Evolutionary conservation across 495 filamentous ascomycete species (phyloP).

Genomic region (Aspergillus funiculosus): DNA sequence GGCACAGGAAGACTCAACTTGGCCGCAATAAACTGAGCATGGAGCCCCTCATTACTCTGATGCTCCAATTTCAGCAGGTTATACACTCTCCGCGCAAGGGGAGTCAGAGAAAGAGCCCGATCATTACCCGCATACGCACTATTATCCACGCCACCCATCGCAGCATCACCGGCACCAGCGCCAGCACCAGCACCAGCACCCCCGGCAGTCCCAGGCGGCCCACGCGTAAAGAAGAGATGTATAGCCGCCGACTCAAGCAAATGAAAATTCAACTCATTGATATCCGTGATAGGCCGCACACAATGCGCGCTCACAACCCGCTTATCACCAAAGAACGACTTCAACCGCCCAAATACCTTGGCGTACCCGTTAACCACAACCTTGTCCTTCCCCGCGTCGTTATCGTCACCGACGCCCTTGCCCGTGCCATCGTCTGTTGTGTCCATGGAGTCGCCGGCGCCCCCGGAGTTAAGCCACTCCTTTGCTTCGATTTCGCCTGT

Average conservation of each 20-base stretch:
- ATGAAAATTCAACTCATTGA: slow-evolving; percentile 88
- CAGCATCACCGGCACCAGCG: slow-evolving; percentile 29
- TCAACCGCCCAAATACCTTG: slow-evolving; percentile 73
- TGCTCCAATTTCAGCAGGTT: slow-evolving; percentile 54
- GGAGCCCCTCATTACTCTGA: slow-evolving; percentile 72
- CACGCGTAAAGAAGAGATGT: slow-evolving; percentile 81
- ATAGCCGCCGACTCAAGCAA: slow-evolving; percentile 81
- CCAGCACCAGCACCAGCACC: slow-evolving; percentile 23
- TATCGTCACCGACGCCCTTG: slow-evolving; percentile 20
- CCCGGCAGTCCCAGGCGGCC: slow-evolving; percentile 46
- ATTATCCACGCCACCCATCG: slow-evolving; percentile 39
- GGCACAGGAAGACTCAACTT: slow-evolving; percentile 54
- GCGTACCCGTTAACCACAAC: slow-evolving; percentile 67
- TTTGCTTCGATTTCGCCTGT: slow-evolving; percentile 90
- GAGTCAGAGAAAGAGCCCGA: slow-evolving; percentile 44
- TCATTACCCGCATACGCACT: slow-evolving; percentile 18
- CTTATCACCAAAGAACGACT: slow-evolving; percentile 65
- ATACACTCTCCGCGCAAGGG: slow-evolving; percentile 60
- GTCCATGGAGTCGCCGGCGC: slow-evolving; percentile 46
- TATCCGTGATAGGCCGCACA: slow-evolving; percentile 70
- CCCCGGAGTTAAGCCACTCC: slow-evolving; percentile 76
- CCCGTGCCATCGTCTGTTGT: slow-evolving; percentile 27
- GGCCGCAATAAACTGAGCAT: slow-evolving; percentile 66
- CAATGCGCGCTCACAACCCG: slow-evolving; percentile 73
- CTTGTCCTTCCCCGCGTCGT: slow-evolving; percentile 29